Evolutionary conservation across 2,329 filamentous ascomycete genomes (phyloP).

Genomic region (Parafenestella ontariensis): DNA sequence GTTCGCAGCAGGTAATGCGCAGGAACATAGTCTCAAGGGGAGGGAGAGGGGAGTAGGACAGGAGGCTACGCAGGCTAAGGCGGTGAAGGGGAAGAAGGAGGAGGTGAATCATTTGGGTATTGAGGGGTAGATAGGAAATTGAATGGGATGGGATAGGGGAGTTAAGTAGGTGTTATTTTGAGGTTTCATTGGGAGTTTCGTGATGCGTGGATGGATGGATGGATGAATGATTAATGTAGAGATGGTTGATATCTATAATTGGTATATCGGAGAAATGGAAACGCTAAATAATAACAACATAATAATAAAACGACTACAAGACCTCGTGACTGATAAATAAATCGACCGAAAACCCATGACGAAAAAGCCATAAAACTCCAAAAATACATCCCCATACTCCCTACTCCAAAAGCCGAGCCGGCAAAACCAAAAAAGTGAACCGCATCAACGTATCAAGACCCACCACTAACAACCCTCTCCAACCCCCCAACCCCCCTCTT

Average conservation of each 20-base stretch:
- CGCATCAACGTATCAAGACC: neutral
- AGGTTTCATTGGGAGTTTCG: no score
- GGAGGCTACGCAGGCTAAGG: slow-evolving; percentile 16
- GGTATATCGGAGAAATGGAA: no score
- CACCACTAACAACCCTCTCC: slow-evolving; percentile 21
- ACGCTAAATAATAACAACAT: no score
- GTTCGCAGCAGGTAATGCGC: slow-evolving; percentile 27
- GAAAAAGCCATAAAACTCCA: neutral
- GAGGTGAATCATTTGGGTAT: slow-evolving; percentile 48
- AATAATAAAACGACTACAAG: no score
- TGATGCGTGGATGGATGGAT: no score
- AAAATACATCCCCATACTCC: neutral
- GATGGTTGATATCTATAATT: no score
- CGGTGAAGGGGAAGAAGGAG: slow-evolving; percentile 18
- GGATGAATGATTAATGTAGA: no score
- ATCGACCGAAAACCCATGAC: neutral
- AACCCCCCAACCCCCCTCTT: slow-evolving; percentile 72
- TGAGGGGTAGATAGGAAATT: slow-evolving; percentile 23
- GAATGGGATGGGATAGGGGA: neutral
- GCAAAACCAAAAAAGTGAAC: no score
- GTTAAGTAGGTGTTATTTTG: neutral
- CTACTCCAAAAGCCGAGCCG: no score
- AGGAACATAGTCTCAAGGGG: slow-evolving; percentile 20
- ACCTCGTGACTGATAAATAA: no score
- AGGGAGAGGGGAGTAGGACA: slow-evolving; percentile 6